Evolutionary conservation across 495 filamentous ascomycete species (phyloP).

Genomic region (Lepidopterella palustris): DNA sequence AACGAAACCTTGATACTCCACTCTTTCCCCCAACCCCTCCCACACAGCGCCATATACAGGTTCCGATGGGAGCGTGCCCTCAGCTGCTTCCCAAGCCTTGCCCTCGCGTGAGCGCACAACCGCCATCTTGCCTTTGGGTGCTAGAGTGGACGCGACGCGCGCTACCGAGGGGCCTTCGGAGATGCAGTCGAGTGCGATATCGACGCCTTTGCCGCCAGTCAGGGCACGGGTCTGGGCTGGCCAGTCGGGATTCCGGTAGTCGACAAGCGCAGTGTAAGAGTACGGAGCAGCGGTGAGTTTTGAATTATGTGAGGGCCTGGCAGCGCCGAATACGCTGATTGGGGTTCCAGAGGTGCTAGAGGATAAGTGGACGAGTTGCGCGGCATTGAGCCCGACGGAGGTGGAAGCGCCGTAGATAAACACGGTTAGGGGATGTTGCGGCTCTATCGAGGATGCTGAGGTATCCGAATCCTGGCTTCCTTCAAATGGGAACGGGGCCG

Average conservation of each 20-base stretch:
- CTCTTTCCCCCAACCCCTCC: slow-evolving; percentile 40
- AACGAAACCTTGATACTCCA: slow-evolving; percentile 29
- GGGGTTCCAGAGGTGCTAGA: slow-evolving; percentile 17
- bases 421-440: slow-evolving; percentile 6
- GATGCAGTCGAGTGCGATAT: slow-evolving; percentile 40
- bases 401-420: slow-evolving; percentile 43
- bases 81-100: slow-evolving; percentile 28
- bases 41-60: slow-evolving; percentile 40
- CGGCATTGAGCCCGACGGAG: slow-evolving; percentile 38
- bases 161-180: slow-evolving; percentile 34
- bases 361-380: slow-evolving; percentile 34
- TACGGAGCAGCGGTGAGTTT: slow-evolving; percentile 28
- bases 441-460: background rate
- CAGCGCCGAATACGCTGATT: slow-evolving; percentile 34
- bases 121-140: slow-evolving; percentile 22
- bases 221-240: slow-evolving; percentile 42
- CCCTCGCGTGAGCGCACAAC: slow-evolving; percentile 34
- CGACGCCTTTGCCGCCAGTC: slow-evolving; percentile 21
- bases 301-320: slow-evolving; percentile 26
- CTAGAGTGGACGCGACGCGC: slow-evolving; percentile 8
- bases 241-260: slow-evolving; percentile 53
- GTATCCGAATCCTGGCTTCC: background rate
- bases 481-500: slow-evolving; percentile 29
- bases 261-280: slow-evolving; percentile 48
- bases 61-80: slow-evolving; percentile 25